Base-by-base conservation (phyloP, 768 basidiomycete genomes). In the Mycena galericulata region DNA sequence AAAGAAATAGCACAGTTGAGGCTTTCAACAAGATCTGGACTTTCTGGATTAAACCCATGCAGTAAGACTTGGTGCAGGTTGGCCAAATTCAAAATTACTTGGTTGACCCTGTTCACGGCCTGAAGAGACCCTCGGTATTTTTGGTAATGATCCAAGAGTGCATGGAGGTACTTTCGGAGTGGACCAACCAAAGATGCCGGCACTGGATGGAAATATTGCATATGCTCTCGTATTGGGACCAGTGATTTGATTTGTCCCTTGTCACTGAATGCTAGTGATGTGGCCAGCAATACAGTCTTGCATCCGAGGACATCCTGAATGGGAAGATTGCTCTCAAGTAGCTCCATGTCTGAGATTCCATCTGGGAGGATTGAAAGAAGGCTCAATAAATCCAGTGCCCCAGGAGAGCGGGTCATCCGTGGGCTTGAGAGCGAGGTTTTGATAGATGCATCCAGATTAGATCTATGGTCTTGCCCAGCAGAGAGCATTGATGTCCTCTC, bases 21-120 rank as follows among this genome's bases (percentile, higher is more conserved):
- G 40, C n/a, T 53, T 15, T 63, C 62, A n/a, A 20, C 38, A n/a
- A 62, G n/a, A 27, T 50, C 40, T 41, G 50, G 38, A 62, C 43
- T 53, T 5, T 53, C 8, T 1, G 26, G 20, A n/a, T n/a, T 5
- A 15, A 62, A 27, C 27, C 38, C 54, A 40, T 20, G 38, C 26
- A 26, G 8, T 15, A 56, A 18, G 3, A 56, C 26, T 36, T 41
- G 54, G 2, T 56, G 38, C 1, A 56, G 26, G 15, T 54, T 54
- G 14, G 8, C 51, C 2, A 53, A 32, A 53, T 53, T 53, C 20
- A 22, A 8, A 6, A 20, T 34, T 32, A 53, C 34, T 53, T 53
- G 15, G 18, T 36, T 24, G n/a, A 54, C 14, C n/a, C 10, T 38
- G 32, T 10, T 20, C 36, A 22, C 34, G 2, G 20, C 18, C 10